Base-by-base conservation (phyloP, 139 green algal genomes). In the Ulvella scutata region DNA sequence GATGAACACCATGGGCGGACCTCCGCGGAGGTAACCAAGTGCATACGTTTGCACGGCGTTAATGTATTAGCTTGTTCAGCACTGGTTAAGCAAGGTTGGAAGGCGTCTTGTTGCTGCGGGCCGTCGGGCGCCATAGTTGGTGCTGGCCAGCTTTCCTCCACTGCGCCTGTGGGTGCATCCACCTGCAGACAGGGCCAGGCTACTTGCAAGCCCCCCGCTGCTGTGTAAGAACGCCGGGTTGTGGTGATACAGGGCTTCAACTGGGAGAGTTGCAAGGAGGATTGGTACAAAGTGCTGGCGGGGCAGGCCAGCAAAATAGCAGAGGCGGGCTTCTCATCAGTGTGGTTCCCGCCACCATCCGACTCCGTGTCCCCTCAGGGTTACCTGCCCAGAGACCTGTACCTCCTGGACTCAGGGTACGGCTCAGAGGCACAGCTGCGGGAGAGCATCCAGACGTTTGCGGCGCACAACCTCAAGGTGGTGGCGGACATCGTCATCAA, bases 401-500 rank as follows among this genome's bases (percentile, higher is more conserved):
- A 92, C 81, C 79, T 85, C 61, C 76, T 92, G 20, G 83, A 92
- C 83, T 86, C 77, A 37, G 51, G 80, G 37, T 92, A 92, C 78
- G 88, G 89, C 33, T 84, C 36, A 26, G 85, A 92, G 77, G 85
- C 72, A 78, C 38, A 43, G 20, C 82, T 96, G 72, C 83, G 88
- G 61, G 83, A 92, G 21, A 36, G 51, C 51, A 67, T 67, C 17
- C 51, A 67, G 33, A 26, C 51, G 33, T 67, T 67, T 29, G 4
- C 31, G 13, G 31, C 51, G 13, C 59, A 90, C 74, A 81, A 83
- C 74, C 83, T 97, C 75, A 96, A 94, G 62, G 83, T 84, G 62
- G 85, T 97, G 2, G 93, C 91, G 10, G 93, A 98, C 84, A 96
- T 97, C 43, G 92, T 98, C 28, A 94, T 98, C 82, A 97, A 98